Conservation (phyloP, 1,284 basidiomycete genomes). For the Rhodotorula sp. region DNA sequence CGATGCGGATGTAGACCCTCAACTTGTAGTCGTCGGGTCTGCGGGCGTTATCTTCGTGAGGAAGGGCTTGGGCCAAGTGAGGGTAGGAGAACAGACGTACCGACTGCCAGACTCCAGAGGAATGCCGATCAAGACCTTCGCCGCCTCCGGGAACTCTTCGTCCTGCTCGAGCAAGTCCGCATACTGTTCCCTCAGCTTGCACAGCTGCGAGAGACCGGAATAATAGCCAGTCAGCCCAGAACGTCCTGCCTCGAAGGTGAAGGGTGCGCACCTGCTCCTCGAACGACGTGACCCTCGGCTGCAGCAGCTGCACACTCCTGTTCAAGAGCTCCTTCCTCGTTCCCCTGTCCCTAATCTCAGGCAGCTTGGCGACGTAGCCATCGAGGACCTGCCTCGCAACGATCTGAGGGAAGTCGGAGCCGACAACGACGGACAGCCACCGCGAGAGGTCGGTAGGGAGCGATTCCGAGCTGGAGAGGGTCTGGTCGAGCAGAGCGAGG, state of each 20-base stretch:
- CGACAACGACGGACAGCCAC: constrained; percentile 71
- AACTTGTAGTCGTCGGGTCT: constrained; percentile 75
- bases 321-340: constrained; percentile 68
- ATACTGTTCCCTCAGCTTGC: constrained; percentile 76
- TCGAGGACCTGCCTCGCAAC: constrained; percentile 79
- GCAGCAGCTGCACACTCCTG: constrained; percentile 67
- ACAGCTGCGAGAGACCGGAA: constrained; percentile 56
- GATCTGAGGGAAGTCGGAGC: constrained; percentile 76
- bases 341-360: constrained; percentile 60
- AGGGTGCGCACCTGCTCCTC: constrained; percentile 81
- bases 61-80: no score
- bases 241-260: no score
- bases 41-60: not conserved
- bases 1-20: constrained; percentile 86
- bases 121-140: constrained; percentile 83
- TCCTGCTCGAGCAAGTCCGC: constrained; percentile 83
- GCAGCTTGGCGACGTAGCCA: constrained; percentile 70
- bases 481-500: constrained; percentile 47
- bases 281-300: constrained; percentile 77
- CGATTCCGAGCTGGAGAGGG: constrained; percentile 39
- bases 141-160: constrained; percentile 90
- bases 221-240: not conserved
- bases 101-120: constrained; percentile 86
- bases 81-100: constrained; percentile 53
- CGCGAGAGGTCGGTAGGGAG: constrained; percentile 55